Conservation (phyloP, 371 early-diverging fungal genomes). For the Circinella minor region DNA sequence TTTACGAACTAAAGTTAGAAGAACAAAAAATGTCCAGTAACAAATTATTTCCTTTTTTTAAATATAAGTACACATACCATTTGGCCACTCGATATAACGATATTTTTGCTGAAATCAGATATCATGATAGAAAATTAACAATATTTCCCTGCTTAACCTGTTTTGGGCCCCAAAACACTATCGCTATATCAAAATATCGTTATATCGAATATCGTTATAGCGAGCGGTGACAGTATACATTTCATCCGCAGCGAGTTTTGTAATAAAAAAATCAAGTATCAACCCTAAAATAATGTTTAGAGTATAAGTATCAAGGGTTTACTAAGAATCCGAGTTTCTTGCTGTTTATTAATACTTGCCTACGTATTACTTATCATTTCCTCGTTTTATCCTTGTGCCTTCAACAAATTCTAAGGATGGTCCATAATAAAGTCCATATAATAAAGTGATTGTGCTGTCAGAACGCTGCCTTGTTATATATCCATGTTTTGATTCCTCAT, state of each 20-base stretch:
- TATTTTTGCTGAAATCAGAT: too few species aligned
- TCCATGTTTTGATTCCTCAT: neutral
- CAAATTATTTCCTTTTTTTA: too few species aligned
- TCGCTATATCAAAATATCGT: too few species aligned
- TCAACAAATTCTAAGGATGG: constrained; percentile 1
- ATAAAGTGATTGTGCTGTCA: neutral
- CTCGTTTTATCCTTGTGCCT: neutral
- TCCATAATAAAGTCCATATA: neutral
- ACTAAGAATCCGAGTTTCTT: neutral
- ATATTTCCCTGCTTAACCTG: too few species aligned
- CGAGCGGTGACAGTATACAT: neutral
- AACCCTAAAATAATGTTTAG: neutral
- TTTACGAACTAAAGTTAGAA: too few species aligned
- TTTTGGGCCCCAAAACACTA: too few species aligned
- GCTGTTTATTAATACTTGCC: neutral
- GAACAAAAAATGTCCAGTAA: too few species aligned
- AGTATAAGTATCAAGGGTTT: neutral
- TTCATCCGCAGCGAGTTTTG: neutral
- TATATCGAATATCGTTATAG: too few species aligned
- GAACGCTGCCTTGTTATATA: neutral
- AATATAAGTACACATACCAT: too few species aligned
- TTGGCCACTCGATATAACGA: too few species aligned
- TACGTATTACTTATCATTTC: neutral
- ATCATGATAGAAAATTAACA: too few species aligned
- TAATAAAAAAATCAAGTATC: neutral